Evolutionary conservation across 495 filamentous ascomycete genomes (phyloP).

Genomic region (Parmelia sp.): DNA sequence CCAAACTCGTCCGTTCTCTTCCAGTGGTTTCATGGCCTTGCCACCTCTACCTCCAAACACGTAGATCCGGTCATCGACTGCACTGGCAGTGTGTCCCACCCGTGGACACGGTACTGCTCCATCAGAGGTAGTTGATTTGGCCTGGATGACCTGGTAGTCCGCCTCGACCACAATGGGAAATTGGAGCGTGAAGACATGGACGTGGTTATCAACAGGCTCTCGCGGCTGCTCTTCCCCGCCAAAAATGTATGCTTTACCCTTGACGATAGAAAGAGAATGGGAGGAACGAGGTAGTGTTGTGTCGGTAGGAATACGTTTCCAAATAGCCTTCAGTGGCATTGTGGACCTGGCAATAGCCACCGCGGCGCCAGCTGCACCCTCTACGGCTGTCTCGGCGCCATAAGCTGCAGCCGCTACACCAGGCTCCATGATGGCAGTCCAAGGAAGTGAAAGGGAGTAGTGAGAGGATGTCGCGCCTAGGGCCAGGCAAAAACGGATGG

Average conservation of each 20-base stretch:
- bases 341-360: constrained; percentile 38
- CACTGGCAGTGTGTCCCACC: constrained; percentile 44
- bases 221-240: constrained; percentile 40
- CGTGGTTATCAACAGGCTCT: constrained; percentile 57
- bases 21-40: constrained; percentile 45
- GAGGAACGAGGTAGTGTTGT: constrained; percentile 58
- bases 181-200: constrained; percentile 53
- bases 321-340: constrained; percentile 49
- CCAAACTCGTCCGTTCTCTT: constrained; percentile 48
- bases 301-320: constrained; percentile 46
- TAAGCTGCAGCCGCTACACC: constrained; percentile 33
- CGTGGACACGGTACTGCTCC: constrained; percentile 36
- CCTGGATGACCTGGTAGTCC: constrained; percentile 20
- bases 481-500: no score
- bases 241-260: constrained; percentile 52
- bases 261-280: constrained; percentile 61
- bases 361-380: constrained; percentile 32
- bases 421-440: constrained; percentile 30
- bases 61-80: constrained; percentile 43
- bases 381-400: constrained; percentile 30
- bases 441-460: neutral
- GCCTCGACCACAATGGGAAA: constrained; percentile 21
- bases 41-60: constrained; percentile 54
- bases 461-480: no score
- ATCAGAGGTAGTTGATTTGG: constrained; percentile 3